Conservation (phyloP, 768 basidiomycete genomes). For the Trametes cingulata region DNA sequence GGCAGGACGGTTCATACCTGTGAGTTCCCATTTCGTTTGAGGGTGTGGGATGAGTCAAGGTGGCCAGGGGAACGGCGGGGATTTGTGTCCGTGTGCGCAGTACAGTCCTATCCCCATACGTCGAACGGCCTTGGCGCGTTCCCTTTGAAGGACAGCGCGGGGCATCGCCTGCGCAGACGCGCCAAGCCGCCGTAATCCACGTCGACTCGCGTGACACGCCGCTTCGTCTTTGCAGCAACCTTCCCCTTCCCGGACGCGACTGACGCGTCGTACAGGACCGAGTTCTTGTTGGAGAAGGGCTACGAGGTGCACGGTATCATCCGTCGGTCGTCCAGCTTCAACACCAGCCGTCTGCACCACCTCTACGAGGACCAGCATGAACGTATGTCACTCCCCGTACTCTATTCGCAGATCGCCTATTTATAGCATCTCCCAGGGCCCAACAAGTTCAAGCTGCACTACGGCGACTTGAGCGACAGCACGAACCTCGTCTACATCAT, state of each 20-base stretch:
- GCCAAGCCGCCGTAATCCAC: neutral
- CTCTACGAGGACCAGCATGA: slow-evolving; percentile 93
- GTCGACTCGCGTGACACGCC: neutral
- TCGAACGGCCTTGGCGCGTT: no score
- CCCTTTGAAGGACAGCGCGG: no score
- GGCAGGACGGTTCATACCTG: slow-evolving; percentile 96
- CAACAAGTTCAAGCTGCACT: slow-evolving; percentile 81
- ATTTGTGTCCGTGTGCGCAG: neutral
- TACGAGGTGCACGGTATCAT: slow-evolving; percentile 96
- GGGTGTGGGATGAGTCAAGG: neutral
- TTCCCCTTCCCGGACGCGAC: neutral
- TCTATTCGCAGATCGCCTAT: neutral
- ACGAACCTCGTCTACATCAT: slow-evolving; percentile 98
- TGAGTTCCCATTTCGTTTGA: slow-evolving; percentile 40
- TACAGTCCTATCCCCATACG: no score
- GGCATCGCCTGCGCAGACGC: neutral
- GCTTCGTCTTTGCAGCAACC: neutral
- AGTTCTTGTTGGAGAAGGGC: slow-evolving; percentile 81
- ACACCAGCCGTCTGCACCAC: slow-evolving; percentile 92
- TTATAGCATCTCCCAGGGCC: slow-evolving; percentile 46
- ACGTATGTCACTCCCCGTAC: slow-evolving; percentile 49
- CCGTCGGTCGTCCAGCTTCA: slow-evolving; percentile 96
- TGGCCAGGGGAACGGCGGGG: neutral
- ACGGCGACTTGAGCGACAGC: slow-evolving; percentile 92
- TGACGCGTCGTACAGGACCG: slow-evolving; percentile 53